Evolutionary conservation across 352 stramenopile species (phyloP).

Genomic region (Elongisporangium senticosum): DNA sequence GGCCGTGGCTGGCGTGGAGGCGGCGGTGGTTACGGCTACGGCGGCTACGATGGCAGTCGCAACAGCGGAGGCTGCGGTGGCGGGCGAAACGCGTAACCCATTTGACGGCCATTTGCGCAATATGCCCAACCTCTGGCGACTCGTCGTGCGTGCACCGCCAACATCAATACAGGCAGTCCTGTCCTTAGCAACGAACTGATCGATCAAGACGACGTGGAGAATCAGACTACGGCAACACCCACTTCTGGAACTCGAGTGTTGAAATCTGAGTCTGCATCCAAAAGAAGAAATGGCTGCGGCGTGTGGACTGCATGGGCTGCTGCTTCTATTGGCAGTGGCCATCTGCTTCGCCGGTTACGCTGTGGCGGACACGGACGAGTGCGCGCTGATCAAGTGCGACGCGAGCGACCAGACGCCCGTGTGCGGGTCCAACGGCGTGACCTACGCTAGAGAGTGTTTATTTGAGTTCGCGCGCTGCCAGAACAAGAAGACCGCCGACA

Average conservation of each 20-base stretch:
- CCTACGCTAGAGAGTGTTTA: slow-evolving; percentile 58
- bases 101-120: neutral
- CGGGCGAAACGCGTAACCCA: neutral
- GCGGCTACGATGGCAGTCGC: slow-evolving; percentile 18
- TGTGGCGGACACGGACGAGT: neutral
- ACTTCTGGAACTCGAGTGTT: neutral
- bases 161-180: too few relatives aligned
- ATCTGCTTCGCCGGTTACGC: neutral
- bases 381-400: neutral
- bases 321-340: neutral
- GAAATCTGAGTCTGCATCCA: neutral
- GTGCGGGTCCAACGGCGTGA: slow-evolving; percentile 57
- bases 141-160: too few relatives aligned
- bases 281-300: neutral
- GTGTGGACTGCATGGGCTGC: neutral
- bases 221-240: neutral
- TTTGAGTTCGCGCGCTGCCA: slow-evolving; percentile 41
- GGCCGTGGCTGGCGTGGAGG: slow-evolving; percentile 20
- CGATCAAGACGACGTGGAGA: too few relatives aligned
- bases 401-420: slow-evolving; percentile 17
- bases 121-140: too few relatives aligned
- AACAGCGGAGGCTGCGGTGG: slow-evolving; percentile 16
- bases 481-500: slow-evolving; percentile 5
- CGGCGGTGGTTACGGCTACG: slow-evolving; percentile 16
- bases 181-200: too few relatives aligned